Evolutionary conservation across 257 asterid species (phyloP).

Genomic region (Datura wrightii): DNA sequence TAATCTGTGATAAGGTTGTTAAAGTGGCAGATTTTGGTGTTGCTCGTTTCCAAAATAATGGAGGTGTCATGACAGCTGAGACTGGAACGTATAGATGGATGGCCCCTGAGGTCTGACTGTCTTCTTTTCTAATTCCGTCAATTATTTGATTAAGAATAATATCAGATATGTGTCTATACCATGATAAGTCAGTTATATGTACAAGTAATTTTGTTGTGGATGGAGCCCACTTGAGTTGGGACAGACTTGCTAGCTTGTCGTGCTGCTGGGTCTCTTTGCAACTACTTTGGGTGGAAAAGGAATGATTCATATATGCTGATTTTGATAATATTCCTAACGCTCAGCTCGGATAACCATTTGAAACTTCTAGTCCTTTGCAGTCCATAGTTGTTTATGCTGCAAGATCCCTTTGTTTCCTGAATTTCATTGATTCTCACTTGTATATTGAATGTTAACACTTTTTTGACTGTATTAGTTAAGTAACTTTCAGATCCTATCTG

Average conservation of each 20-base stretch:
- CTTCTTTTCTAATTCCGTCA: neutral
- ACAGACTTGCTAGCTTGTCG: constrained; percentile 8
- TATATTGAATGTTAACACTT: neutral
- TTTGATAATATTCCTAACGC: constrained; percentile 7
- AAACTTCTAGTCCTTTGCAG: neutral
- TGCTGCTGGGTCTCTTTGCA: constrained; percentile 24
- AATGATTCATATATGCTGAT: neutral
- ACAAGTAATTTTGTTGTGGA: neutral
- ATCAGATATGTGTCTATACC: neutral
- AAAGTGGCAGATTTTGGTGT: constrained; percentile 59
- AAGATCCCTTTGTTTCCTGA: constrained; percentile 12
- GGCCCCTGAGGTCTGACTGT: constrained; percentile 51
- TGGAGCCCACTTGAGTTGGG: neutral
- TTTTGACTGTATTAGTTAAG: neutral
- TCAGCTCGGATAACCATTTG: neutral
- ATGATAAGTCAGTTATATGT: constrained; percentile 3
- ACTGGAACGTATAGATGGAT: constrained; percentile 57
- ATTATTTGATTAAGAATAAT: constrained; percentile 23
- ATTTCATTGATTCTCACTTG: neutral
- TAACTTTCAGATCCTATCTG: neutral
- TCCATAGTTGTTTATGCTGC: neutral
- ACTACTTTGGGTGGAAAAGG: constrained; percentile 1
- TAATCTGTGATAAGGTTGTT: constrained; percentile 46
- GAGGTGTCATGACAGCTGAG: constrained; percentile 57
- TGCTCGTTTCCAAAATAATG: constrained; percentile 50